Evolutionary conservation across 1,284 basidiomycete genomes (phyloP), one percentile per base, ranked within the genome.

Genomic region (Macrocystidia cucumis): DNA sequence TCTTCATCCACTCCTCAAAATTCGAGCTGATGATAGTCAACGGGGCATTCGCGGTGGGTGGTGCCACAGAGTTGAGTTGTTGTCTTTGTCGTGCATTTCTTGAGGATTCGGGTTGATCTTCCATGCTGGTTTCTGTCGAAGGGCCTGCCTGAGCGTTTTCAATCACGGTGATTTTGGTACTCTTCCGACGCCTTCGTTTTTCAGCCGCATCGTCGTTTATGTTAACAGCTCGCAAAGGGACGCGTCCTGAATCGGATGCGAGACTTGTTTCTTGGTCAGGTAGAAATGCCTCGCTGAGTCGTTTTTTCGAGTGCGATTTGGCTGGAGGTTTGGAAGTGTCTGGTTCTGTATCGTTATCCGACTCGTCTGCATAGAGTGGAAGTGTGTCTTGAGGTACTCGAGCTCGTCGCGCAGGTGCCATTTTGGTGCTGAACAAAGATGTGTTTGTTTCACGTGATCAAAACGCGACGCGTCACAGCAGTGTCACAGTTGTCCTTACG

Each of bases 1-100:
- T 86, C 69, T 98, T 98, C 95, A 99, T 98, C 95, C 96, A 98
- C 56, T 98, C 92, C 56, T 98, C 95, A 54, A 85, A 93, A 50
- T 92, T 93, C 24, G 78, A 84, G 59, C 70, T 87, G 77, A 89
- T 87, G 20, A 90, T 76, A 48, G 91, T 87, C 46, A 82, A 59
- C 1, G 78, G 68, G 9, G 81, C 73, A 22, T 78, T 71, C 20
- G 78, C 72, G 9, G 73, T 69, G 2, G 76, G 70, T 9, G 73
- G 66, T 2, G 75, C 72, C 13, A 78, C 68, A 17, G 69, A 65
- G 38, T 76, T 73, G 6, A 85, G 67, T 38, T 73, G 76, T 39
- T 75, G 74, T 44, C 78, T 79, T 52, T 74, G 71, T 44, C 69
- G 72, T 13, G 63, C 59, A 3, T 59, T 54, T 41, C 62, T 57